Evolutionary conservation across 176 grass and related monocot genomes (phyloP).

Genomic region (Thalia dealbata): DNA sequence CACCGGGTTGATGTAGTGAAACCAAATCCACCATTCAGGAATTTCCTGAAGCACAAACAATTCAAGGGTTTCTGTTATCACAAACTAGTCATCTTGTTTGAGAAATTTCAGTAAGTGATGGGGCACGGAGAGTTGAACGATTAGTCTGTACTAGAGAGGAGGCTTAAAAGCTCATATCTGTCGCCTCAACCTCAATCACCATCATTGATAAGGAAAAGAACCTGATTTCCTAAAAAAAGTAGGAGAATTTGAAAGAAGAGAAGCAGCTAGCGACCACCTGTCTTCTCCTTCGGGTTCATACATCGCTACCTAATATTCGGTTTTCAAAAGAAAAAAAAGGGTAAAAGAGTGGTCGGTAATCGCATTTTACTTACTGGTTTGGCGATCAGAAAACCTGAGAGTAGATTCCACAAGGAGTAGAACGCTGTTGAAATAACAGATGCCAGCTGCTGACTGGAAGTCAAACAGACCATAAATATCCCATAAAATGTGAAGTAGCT

Average conservation of each 20-base stretch:
- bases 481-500: slow-evolving; percentile 79
- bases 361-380: slow-evolving; percentile 35
- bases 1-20: slow-evolving; percentile 63
- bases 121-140: too few species aligned
- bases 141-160: too few species aligned
- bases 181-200: too few species aligned
- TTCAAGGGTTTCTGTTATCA: neutral
- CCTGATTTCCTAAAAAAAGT: too few species aligned
- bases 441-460: slow-evolving; percentile 44
- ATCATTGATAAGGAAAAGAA: too few species aligned
- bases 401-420: slow-evolving; percentile 76
- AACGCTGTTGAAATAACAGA: slow-evolving; percentile 57
- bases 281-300: neutral
- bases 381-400: slow-evolving; percentile 60
- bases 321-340: too few species aligned
- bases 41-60: slow-evolving; percentile 32
- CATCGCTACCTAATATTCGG: too few species aligned
- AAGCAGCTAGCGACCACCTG: too few species aligned
- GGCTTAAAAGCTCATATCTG: too few species aligned
- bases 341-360: too few species aligned
- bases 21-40: slow-evolving; percentile 71
- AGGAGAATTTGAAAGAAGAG: too few species aligned
- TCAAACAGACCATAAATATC: slow-evolving; percentile 57
- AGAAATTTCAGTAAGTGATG: too few species aligned
- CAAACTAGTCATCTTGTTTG: neutral